A percentile compares a stretch with the other conserved stretches of the same genome.
These are phyloP conservation scores for Rubus idaeus DNA, from an alignment of 306 rosid species.

Conservation along the genomic window DNA sequence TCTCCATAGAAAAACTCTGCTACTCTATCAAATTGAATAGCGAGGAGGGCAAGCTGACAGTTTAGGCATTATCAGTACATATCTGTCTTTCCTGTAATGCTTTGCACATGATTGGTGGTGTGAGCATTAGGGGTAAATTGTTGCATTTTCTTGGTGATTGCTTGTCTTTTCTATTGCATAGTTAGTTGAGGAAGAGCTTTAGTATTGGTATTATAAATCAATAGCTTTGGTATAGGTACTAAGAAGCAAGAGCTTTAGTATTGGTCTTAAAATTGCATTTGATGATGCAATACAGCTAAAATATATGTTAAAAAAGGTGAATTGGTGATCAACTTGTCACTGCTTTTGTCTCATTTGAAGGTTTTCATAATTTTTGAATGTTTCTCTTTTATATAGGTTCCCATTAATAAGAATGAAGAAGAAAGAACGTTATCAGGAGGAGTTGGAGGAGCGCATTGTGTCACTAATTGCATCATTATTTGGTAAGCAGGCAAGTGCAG, in stretches of 20 bases:
- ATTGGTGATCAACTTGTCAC: neutral
- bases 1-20: too few relatives aligned
- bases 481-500: conserved; percentile 82
- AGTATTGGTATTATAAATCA: neutral
- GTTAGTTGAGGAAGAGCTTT: neutral
- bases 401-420: conserved; percentile 74
- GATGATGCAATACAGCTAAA: neutral
- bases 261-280: neutral
- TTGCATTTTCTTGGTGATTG: neutral
- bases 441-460: conserved; percentile 84
- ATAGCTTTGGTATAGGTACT: neutral
- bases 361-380: conserved; percentile 23
- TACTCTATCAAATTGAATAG: too few relatives aligned
- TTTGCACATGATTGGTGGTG: neutral
- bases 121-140: neutral
- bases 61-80: neutral
- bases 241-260: neutral
- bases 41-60: neutral
- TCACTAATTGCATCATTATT: conserved; percentile 86
- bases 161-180: neutral
- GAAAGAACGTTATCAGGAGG: conserved; percentile 89
- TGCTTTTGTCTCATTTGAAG: conserved; percentile 7
- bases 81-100: too few relatives aligned
- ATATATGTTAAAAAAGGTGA: neutral
- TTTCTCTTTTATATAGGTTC: conserved; percentile 49